phyloP scores from a whole-genome alignment of 164 flowering plant species.

The Vitis riparia region DNA sequence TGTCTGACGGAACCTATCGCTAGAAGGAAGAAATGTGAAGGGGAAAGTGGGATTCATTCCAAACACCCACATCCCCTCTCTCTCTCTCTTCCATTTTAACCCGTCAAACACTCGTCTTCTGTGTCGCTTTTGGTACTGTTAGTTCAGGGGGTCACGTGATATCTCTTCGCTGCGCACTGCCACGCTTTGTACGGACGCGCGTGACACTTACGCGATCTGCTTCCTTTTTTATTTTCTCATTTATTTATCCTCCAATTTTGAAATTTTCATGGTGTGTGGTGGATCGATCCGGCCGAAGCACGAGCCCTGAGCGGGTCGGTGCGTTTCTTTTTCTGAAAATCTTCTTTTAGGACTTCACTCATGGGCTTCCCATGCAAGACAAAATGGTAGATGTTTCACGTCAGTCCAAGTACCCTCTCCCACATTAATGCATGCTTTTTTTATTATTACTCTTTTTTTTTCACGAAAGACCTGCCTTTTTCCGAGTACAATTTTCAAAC shows the following conservation, averaged over 20 bases:
- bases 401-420: background rate
- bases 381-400: background rate
- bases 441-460: no score
- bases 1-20: background rate
- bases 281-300: background rate
- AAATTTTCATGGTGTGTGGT: background rate
- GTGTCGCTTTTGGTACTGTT: background rate
- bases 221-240: background rate
- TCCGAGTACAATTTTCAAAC: no score
- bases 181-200: background rate
- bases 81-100: background rate
- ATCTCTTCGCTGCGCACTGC: background rate
- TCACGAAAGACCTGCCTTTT: no score
- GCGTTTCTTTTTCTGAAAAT: background rate
- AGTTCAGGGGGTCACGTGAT: conserved; percentile 1
- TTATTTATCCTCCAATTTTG: no score
- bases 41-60: no score
- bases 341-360: background rate
- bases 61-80: no score
- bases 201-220: background rate
- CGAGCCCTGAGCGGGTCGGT: background rate
- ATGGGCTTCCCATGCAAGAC: conserved; percentile 5
- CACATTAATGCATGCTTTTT: background rate
- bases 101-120: background rate
- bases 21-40: no score